Evolutionary conservation across 768 basidiomycete genomes (phyloP).

Genomic region (Tulasnella calospora): DNA sequence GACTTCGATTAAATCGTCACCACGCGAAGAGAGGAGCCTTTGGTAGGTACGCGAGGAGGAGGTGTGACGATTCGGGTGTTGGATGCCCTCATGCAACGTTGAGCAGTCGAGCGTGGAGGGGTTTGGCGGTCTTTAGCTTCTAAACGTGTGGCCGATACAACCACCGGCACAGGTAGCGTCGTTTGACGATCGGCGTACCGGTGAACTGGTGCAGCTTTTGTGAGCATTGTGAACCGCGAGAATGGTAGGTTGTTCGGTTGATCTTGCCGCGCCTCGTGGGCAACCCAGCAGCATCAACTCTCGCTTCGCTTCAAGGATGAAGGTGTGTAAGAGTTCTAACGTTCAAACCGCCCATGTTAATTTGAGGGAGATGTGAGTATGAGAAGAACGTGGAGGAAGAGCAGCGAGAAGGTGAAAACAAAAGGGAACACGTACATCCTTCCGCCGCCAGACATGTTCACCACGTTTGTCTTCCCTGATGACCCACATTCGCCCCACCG

Average conservation of each 20-base stretch:
- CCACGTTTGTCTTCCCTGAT: no score
- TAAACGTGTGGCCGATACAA: neutral
- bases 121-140: neutral
- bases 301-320: no score
- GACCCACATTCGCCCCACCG: no score
- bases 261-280: neutral
- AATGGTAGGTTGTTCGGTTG: neutral
- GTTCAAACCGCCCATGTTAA: no score
- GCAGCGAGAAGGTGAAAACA: no score
- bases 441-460: no score
- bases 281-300: neutral
- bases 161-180: neutral
- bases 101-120: neutral
- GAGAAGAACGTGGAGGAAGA: no score
- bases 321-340: no score
- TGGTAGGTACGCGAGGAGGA: slow-evolving; percentile 5
- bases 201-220: neutral
- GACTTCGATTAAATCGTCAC: neutral
- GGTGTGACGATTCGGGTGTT: slow-evolving; percentile 11
- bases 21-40: neutral
- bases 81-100: slow-evolving; percentile 8
- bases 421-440: no score
- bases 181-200: neutral
- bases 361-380: no score
- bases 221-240: neutral